Evolutionary conservation across 2,329 filamentous ascomycete species (phyloP).

Genomic region (Huntiella omanensis): DNA sequence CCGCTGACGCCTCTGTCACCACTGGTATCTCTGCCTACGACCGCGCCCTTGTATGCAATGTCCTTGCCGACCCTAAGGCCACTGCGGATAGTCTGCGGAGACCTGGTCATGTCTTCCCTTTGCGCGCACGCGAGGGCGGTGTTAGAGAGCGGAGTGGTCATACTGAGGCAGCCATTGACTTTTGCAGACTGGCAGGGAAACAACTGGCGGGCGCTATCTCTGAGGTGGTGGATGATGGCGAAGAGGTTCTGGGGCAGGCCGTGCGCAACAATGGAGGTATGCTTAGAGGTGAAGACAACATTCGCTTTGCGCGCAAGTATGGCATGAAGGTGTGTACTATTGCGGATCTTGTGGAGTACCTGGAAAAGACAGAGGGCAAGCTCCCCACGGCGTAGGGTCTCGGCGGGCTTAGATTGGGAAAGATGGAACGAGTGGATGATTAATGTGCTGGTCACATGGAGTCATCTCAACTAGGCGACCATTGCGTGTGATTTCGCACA

Average conservation of each 20-base stretch:
- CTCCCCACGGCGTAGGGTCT: constrained; percentile 21
- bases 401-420: no score
- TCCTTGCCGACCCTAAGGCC: constrained; percentile 48
- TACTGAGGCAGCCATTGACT: constrained; percentile 83
- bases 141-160: constrained; percentile 67
- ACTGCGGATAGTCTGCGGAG: constrained; percentile 48
- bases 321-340: constrained; percentile 91
- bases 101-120: constrained; percentile 78
- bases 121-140: constrained; percentile 61
- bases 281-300: constrained; percentile 76
- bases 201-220: constrained; percentile 63
- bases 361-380: constrained; percentile 58
- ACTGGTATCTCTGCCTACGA: constrained; percentile 88
- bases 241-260: constrained; percentile 48
- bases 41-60: constrained; percentile 61
- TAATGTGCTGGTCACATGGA: no score
- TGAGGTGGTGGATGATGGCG: constrained; percentile 78
- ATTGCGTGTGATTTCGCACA: no score
- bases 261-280: constrained; percentile 56
- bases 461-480: no score
- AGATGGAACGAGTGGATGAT: no score
- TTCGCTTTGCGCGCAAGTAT: constrained; percentile 74
- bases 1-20: constrained; percentile 49
- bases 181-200: constrained; percentile 73
- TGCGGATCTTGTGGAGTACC: constrained; percentile 64